Base-by-base conservation (phyloP, 306 rosid species). In the Pterocarpus macrocarpus region DNA sequence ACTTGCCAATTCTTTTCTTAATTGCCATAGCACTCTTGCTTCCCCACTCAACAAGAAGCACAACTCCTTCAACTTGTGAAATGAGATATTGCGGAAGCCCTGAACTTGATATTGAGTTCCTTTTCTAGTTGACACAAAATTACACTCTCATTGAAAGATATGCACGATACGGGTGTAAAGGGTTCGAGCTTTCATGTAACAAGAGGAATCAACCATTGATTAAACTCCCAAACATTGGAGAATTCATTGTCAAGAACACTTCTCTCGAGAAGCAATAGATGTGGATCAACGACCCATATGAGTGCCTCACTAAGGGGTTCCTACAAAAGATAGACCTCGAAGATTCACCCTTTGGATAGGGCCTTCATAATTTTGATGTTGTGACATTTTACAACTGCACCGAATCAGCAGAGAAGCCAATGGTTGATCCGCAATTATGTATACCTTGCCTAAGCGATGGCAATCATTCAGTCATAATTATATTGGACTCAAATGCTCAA, bases 281-380 rank as follows among this genome's bases (percentile, higher is more conserved):
- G 63, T 56, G 13, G 69, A 33, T 86, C 6, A 75, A 79, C 13
- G 86, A 75, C 36, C 82, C 84, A 0, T 36, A 56, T 7, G 34
- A 9, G 1, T 82, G 89, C 33, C 80, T 83, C 12, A 82, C 84
- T 1, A 33, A 8, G 34, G 32, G 82, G n/a, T 86, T 69, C 38
- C 1, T 86, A 43, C 38, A 50, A 5, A 5, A 9, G 1, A 30
- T 41, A 1, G 35, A 57, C 36, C 35, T 55, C 8, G 13, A 1
- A 2, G 30, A 10, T n/a, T 56, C 61, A 12, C 76, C 61, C 11
- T 78, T 69, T 30, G 1, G 0, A 1, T 16, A 9, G 28, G 61
- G 28, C 22, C 17, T 52, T 15, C 61, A 5, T 0, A 1, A 5
- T 16, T 55, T 30, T n/a, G 5, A 1, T 2, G 4, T 1, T 5